Base-by-base conservation (phyloP, 192 early-diverging fungal species). In the Rhizophlyctis rosea region DNA sequence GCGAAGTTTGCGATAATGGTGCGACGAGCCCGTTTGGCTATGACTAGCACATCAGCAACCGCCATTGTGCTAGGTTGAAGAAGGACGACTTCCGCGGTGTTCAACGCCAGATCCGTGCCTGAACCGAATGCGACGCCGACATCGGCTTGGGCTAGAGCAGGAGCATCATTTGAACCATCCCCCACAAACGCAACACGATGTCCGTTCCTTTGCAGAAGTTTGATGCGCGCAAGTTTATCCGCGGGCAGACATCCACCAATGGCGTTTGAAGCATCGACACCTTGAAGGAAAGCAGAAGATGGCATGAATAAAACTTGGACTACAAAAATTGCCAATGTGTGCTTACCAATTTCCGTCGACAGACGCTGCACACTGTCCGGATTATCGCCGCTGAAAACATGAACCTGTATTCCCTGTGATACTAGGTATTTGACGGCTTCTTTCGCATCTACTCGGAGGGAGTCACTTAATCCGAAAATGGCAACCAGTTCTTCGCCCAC, bases 81-180 rank as follows among this genome's bases (percentile, higher is more conserved):
- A 49, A 98, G 78, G 16, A 98, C 90, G 54, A 98, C 88, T 48
- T 84, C 79, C 0, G 96, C 96, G 2, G 96, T 92, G 62, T 94
- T 93, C 77, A 96, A 89, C 0, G 94, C 96, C 48, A 98, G 92
- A 72, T 98, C 96, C 0, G 96, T 94, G 3, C 93, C 96, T 0
- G 88, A 89, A 57, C 84, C 87, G 28, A 96, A 71, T 0, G 93
- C 91, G 64, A 98, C 90, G 0, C 94, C 94, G 14, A 98, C 72
- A 61, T 96, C 85, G 7, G 90, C 79, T 55, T 82, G 81, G 23
- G 91, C 94, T 54, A 98, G 71, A 7, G 92, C 90, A 23, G 93
- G 93, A 5, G 93, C 91, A 61, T 98, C 96, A 60, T 98, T 98
- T 67, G 95, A 87, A 34, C 96, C 96, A 68, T 98, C 96, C 14